Base-by-base conservation (phyloP, 129 eudicot genomes). In the Pseudognaphalium luteoalbum region DNA sequence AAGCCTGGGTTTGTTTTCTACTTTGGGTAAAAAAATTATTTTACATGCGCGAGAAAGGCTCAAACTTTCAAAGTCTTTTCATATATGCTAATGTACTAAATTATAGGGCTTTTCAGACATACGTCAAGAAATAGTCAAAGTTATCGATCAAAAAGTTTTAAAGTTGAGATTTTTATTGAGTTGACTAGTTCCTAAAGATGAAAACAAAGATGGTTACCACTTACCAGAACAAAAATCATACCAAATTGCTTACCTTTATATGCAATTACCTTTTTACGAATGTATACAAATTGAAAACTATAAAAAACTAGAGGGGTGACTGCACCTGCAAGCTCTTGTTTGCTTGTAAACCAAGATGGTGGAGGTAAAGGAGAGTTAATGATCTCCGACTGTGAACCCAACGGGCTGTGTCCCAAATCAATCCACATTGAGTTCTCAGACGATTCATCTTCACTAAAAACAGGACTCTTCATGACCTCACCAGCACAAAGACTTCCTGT, bases 341-440 rank as follows among this genome's bases (percentile, higher is more conserved):
- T 65, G 22, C 70, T 37, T 35, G 15, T 33, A 70, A 81, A 81
- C 84, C 84, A 81, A 2, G 76, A 81, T 2, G 85, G 79, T 0
- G 82, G 75, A 54, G 71, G 82, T 77, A 82, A 57, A 21, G 85
- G 85, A 34, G 85, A 82, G 69, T 60, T 72, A 0, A 82, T 68
- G 22, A 77, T 76, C 61, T 76, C 82, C 0, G 82, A 82, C 33
- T 82, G 85, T 3, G 85, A 82, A 29, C 77, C 85, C 65, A 82
- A 71, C 4, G 85, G 85, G 21, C 85, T 82, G 28, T 76, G 85
- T 34, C 85, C 85, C 82, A 82, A 82, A 65, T 82, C 85, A 11
- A 82, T 82, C 82, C 82, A 82, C 85, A 82, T 76, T 0, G 85
- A 82, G 54, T 82, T 76, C 68, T 82, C 85, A 21, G 81, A 82